Percentiles rank a stretch among this genome's conserved stretches.
Evolutionary conservation across 2,329 filamentous ascomycete genomes (phyloP).

Genomic region (Delphinella strobiligena): DNA sequence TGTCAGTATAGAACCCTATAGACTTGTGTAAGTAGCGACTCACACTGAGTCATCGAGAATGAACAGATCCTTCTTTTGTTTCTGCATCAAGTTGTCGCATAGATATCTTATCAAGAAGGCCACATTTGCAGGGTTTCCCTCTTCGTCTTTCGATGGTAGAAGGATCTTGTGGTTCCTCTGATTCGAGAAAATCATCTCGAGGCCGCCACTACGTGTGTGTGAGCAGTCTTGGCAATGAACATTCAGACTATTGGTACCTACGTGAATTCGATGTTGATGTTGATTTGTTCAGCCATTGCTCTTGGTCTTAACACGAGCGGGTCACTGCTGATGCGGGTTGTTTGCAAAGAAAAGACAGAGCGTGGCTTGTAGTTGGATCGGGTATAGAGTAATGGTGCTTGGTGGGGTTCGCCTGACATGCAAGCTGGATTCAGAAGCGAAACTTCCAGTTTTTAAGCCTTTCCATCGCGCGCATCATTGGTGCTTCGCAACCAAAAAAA

Average conservation of each 20-base stretch:
- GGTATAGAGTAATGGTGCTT: background rate
- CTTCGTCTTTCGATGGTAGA: conserved; percentile 51
- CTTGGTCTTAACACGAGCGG: no score
- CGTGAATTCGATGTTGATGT: conserved; percentile 55
- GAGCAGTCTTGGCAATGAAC: conserved; percentile 7
- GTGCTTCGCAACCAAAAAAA: background rate
- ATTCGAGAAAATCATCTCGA: conserved; percentile 89
- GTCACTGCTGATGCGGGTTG: no score
- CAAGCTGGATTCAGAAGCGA: background rate
- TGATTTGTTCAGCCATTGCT: background rate
- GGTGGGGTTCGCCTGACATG: no score
- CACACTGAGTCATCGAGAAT: conserved; percentile 81
- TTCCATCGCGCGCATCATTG: background rate
- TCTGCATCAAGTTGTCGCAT: conserved; percentile 72
- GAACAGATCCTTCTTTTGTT: conserved; percentile 77
- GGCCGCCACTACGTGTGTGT: conserved; percentile 51
- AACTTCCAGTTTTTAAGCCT: background rate
- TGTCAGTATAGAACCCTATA: background rate
- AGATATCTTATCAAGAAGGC: conserved; percentile 68
- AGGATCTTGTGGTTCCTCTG: conserved; percentile 59
- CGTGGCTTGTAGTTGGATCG: background rate
- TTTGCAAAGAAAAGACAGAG: background rate
- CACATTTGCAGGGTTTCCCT: conserved; percentile 54
- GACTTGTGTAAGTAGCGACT: conserved; percentile 28
- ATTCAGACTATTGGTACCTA: conserved; percentile 24